These are phyloP conservation scores for Silybum marianum DNA, from an alignment of 129 eudicot species.

Conservation along the genomic window DNA sequence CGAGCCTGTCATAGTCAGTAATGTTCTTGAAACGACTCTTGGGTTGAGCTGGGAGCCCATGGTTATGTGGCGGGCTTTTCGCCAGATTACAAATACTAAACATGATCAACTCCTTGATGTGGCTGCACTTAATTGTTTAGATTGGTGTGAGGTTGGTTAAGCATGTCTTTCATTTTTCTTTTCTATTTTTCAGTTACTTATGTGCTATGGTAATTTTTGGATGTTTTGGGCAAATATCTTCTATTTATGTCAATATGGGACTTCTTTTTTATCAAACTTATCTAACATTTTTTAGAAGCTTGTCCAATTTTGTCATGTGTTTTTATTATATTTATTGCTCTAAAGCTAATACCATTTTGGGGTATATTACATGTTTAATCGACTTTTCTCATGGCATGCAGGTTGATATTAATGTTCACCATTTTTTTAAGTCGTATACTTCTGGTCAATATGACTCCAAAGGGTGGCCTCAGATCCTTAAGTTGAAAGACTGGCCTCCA, in stretches of 20 bases:
- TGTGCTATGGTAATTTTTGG: background rate
- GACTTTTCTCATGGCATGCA: slow-evolving; percentile 30
- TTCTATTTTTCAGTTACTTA: background rate
- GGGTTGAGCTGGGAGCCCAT: slow-evolving; percentile 96
- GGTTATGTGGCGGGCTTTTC: slow-evolving; percentile 99
- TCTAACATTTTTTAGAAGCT: background rate
- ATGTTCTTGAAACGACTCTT: slow-evolving; percentile 66
- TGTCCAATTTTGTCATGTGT: background rate
- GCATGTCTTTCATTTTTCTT: background rate
- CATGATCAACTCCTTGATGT: slow-evolving; percentile 48
- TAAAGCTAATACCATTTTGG: background rate
- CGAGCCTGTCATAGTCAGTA: slow-evolving; percentile 76
- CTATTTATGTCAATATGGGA: background rate
- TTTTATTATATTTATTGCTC: background rate
- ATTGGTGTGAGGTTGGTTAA: slow-evolving; percentile 81
- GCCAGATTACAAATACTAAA: slow-evolving; percentile 47
- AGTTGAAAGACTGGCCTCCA: slow-evolving; percentile 86
- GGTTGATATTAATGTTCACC: slow-evolving; percentile 57
- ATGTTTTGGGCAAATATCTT: background rate
- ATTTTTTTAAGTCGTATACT: slow-evolving; percentile 55
- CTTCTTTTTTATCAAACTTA: background rate
- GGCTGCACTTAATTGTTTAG: slow-evolving; percentile 66
- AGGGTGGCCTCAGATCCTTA: slow-evolving; percentile 61
- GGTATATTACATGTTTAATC: background rate
- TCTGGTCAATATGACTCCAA: slow-evolving; percentile 30